Evolutionary conservation across 2,329 filamentous ascomycete genomes (phyloP).

Genomic region (Thyridium curvatum): DNA sequence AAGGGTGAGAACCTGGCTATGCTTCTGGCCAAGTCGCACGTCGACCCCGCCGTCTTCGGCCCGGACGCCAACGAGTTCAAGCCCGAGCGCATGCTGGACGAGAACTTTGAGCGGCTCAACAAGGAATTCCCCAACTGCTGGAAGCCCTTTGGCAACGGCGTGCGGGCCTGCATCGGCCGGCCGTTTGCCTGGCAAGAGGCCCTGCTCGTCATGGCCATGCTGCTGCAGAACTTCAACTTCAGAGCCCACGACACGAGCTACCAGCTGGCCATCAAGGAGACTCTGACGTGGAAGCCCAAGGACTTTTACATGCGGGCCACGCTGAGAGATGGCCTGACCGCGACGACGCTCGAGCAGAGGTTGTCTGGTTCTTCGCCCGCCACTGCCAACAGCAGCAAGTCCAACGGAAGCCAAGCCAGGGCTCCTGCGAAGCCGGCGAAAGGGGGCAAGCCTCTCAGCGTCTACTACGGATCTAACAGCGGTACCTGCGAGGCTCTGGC

Average conservation of each 20-base stretch:
- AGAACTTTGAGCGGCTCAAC: conserved; percentile 54
- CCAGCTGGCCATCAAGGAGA: conserved; percentile 45
- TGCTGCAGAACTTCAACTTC: conserved; percentile 69
- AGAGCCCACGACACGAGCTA: conserved; percentile 55
- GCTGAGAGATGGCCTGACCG: conserved; percentile 53
- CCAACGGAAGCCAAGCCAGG: conserved; percentile 28
- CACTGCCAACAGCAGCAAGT: conserved; percentile 34
- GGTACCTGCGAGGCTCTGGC: conserved; percentile 70
- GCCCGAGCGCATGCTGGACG: conserved; percentile 68
- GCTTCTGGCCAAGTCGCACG: conserved; percentile 48
- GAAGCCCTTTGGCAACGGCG: conserved; percentile 60
- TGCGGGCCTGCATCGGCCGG: conserved; percentile 62
- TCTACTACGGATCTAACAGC: conserved; percentile 69
- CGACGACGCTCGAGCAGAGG: conserved; percentile 38
- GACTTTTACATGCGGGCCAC: conserved; percentile 56
- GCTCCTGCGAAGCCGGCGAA: conserved; percentile 3
- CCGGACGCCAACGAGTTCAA: conserved; percentile 59
- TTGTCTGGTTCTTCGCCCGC: conserved; percentile 40
- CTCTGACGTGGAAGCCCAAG: conserved; percentile 57
- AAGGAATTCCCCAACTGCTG: conserved; percentile 56
- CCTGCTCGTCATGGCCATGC: conserved; percentile 51
- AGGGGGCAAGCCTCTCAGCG: conserved; percentile 43
- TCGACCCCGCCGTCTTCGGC: conserved; percentile 59
- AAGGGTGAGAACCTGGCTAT: conserved; percentile 42
- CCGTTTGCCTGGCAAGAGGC: conserved; percentile 72